Evolutionary conservation across 2,329 filamentous ascomycete genomes (phyloP).

Genomic region (Aureobasidium lini): DNA sequence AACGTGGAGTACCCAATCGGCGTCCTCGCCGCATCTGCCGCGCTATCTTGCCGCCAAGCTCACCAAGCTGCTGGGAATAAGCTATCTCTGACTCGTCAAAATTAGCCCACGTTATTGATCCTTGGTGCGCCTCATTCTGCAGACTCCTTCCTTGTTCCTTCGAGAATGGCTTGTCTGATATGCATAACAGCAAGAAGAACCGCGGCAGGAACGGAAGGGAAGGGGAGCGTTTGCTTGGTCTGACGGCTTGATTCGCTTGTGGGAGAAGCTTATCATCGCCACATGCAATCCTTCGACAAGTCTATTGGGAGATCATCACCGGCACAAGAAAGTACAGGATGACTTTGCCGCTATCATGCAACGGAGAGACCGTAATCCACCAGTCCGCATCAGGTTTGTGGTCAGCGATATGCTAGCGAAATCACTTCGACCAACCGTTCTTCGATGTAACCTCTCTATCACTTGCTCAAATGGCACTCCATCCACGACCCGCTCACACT

Average conservation of each 20-base stretch:
- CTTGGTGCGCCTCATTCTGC: neutral
- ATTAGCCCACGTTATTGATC: conserved; percentile 5
- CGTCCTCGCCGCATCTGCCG: neutral
- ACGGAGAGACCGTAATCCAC: neutral
- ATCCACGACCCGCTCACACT: neutral
- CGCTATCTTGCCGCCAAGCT: neutral
- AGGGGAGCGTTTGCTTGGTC: neutral
- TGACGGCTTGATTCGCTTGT: neutral
- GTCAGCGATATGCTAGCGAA: neutral
- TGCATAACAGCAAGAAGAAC: neutral
- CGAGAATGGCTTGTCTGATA: neutral
- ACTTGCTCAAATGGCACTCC: neutral
- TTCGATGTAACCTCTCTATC: neutral
- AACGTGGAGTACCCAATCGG: conserved; percentile 1
- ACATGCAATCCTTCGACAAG: neutral
- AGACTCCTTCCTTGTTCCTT: neutral
- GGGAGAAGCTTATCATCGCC: neutral
- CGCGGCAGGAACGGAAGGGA: neutral
- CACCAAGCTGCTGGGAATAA: neutral
- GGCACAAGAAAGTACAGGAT: neutral
- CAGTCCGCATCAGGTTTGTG: neutral
- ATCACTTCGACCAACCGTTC: neutral
- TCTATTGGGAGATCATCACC: neutral
- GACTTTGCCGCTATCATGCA: neutral
- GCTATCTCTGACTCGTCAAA: neutral